phyloP scores from a whole-genome alignment of 805 yeast species.

The Brettanomyces anomalus region DNA sequence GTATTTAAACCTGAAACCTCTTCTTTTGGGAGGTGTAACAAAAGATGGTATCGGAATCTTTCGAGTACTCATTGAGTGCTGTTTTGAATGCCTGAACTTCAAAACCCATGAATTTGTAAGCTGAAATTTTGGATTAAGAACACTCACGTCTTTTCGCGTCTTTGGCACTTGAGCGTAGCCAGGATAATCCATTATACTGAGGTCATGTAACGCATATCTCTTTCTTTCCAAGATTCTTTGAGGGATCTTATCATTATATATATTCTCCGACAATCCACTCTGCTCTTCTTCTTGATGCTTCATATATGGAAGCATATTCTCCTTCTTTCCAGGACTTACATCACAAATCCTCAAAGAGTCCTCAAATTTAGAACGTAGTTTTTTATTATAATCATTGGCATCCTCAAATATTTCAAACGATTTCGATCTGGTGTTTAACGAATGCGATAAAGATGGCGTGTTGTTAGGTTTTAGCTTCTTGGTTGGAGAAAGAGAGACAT shows the following conservation, averaged over 20 bases:
- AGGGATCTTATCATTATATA: not conserved
- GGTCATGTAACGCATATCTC: slow-evolving; percentile 2
- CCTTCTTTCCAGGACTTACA: not conserved
- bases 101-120: slow-evolving; percentile 5
- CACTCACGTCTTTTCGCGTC: not conserved
- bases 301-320: not conserved
- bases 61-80: not conserved
- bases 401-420: slow-evolving; percentile 6
- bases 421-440: not conserved
- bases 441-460: no score
- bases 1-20: not conserved
- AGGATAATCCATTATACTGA: slow-evolving; percentile 4
- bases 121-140: slow-evolving; percentile 2
- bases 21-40: slow-evolving; percentile 6
- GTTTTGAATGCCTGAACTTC: not conserved
- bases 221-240: not conserved
- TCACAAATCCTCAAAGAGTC: not conserved
- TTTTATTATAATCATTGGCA: slow-evolving; percentile 2
- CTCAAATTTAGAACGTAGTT: not conserved
- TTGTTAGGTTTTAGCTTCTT: not conserved
- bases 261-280: not conserved
- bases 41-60: slow-evolving; percentile 4
- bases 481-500: not conserved
- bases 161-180: slow-evolving; percentile 3
- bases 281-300: no score